Conservation (phyloP, 2,329 filamentous ascomycete genomes). For the Drechmeria coniospora region DNA sequence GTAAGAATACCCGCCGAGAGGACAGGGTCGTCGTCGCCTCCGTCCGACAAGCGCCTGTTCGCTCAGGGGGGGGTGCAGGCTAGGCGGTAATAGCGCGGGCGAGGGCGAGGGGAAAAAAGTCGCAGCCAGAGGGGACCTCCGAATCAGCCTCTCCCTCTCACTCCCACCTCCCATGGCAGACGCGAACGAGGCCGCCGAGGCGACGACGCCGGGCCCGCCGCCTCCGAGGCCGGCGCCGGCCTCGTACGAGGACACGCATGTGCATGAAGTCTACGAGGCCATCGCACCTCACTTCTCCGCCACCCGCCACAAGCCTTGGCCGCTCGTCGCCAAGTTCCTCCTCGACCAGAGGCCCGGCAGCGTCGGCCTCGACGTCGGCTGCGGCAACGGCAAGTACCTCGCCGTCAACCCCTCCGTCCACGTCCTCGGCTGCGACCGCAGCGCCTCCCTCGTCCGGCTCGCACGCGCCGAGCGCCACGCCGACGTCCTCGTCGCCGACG, state of each 20-base stretch:
- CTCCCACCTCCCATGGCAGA: not conserved
- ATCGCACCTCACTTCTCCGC: conserved; percentile 76
- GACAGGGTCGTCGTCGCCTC: too few species aligned
- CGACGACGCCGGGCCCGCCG: too few species aligned
- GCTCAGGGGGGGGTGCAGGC: too few species aligned
- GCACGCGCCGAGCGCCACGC: conserved; percentile 34
- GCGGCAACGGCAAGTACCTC: conserved; percentile 94
- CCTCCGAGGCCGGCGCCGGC: too few species aligned
- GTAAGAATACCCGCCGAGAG: too few species aligned
- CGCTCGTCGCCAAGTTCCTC: conserved; percentile 72
- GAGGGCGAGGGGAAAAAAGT: too few species aligned
- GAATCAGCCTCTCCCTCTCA: too few species aligned
- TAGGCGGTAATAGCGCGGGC: too few species aligned
- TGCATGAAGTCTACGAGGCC: conserved; percentile 81
- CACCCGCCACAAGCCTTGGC: conserved; percentile 77
- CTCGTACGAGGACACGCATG: conserved; percentile 78
- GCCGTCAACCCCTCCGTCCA: conserved; percentile 61
- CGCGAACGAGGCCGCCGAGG: not conserved
- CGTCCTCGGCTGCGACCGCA: conserved; percentile 77
- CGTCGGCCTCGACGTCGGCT: conserved; percentile 80
- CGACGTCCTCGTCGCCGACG: conserved; percentile 65
- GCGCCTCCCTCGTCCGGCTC: conserved; percentile 36
- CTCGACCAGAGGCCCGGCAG: conserved; percentile 48
- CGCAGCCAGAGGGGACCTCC: too few species aligned
- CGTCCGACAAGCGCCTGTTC: too few species aligned